phyloP scores from a whole-genome alignment of 805 yeast species.

The Candida vartiovaarae region DNA sequence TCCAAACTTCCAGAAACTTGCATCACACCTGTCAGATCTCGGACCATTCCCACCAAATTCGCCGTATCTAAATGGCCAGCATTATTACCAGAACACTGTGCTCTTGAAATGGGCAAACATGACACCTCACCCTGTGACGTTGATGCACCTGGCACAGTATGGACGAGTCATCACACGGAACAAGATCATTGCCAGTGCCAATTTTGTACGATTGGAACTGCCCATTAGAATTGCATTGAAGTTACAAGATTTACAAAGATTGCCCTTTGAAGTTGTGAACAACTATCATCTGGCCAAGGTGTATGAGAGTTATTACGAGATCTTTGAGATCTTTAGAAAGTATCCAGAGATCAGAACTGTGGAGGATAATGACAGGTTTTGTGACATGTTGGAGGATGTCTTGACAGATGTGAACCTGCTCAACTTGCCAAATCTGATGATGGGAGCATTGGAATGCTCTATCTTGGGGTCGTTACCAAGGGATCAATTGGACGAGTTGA shows the following conservation, averaged over 20 bases:
- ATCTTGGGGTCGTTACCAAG: constrained; percentile 53
- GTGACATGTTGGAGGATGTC: constrained; percentile 53
- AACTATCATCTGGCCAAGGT: constrained; percentile 83
- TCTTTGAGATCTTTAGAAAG: constrained; percentile 79
- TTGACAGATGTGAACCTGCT: constrained; percentile 70
- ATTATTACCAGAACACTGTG: constrained; percentile 78
- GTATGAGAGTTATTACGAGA: constrained; percentile 82
- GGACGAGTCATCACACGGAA: constrained; percentile 73
- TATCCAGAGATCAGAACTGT: constrained; percentile 59
- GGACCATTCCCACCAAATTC: constrained; percentile 36
- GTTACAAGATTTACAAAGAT: constrained; percentile 65
- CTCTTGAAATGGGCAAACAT: constrained; percentile 55
- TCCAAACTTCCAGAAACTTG: constrained; percentile 26
- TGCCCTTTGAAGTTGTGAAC: constrained; percentile 80
- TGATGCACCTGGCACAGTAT: constrained; percentile 85
- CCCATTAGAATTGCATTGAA: constrained; percentile 81
- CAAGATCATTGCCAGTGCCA: constrained; percentile 76
- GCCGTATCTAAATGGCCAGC: constrained; percentile 53
- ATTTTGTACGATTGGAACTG: constrained; percentile 79
- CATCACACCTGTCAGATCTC: constrained; percentile 28
- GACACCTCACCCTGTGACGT: constrained; percentile 81
- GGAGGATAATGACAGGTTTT: constrained; percentile 70
- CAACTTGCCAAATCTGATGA: constrained; percentile 80
- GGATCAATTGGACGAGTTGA: constrained; percentile 58
- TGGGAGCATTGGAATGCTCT: constrained; percentile 85